Evolutionary conservation across 2,329 filamentous ascomycete species (phyloP), one percentile per base, ranked within the genome.

Genomic region (Helminthosporium solani): DNA sequence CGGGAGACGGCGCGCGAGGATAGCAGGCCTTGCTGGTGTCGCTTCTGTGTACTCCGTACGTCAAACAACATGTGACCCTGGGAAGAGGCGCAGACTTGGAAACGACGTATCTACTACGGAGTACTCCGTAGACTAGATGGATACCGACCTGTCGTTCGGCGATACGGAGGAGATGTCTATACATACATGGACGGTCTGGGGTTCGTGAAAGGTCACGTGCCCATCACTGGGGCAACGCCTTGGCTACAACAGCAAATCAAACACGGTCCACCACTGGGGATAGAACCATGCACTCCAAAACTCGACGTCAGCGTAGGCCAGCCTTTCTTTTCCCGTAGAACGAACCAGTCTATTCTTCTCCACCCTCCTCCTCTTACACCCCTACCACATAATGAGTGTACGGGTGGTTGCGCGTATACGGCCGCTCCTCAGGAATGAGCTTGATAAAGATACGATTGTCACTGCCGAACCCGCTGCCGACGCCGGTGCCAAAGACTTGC

Each of bases 361-460:
- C 33, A 46, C 48, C 47, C 33, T 50, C 48, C 43, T 48, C 31
- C n/a, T 34, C 36, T 47, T 33, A 33, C 47, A 41, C 33, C 30
- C 27, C 36, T 19, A 38, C 36, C 30, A 48, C 34, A 64, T 52
- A 50, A 72, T 74, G 71, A 75, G 83, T 80, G 88, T 96, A 57
- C 81, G 89, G 65, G 91, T 97, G 48, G 88, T 97, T 54, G 91
- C 92, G 49, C 83, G 94, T 57, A 88, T 99, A 61, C 86, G 92
- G 60, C 92, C 92, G 42, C 81, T 96, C 53, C 83, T 96, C 53
- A 86, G 88, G 60, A 84, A 86, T 54, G 94, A 97, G 76, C 78
- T 86, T 47, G 88, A 94, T 65, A 87, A 87, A 71, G 92, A 97
- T 74, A 81, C 88, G 50, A 96, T 97, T 58, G 86, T 97, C 56